phyloP scores from a whole-genome alignment of 2,329 filamentous ascomycete species.

The Pyrenochaeta sp. region DNA sequence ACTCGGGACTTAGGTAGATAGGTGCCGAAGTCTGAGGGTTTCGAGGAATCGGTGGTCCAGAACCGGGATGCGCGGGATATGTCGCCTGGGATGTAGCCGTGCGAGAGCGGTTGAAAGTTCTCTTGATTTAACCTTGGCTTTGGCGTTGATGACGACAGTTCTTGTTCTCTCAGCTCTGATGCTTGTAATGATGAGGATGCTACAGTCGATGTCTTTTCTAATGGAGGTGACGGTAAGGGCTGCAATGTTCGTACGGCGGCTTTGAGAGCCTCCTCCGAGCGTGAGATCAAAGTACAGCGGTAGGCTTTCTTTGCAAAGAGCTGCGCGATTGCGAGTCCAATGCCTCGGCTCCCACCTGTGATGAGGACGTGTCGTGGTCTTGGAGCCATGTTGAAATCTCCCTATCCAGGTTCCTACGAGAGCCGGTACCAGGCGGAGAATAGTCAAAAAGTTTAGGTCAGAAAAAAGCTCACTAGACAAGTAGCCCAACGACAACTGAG shows the following conservation, averaged over 20 bases:
- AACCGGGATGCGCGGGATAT: slow-evolving; percentile 29
- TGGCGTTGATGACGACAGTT: background rate
- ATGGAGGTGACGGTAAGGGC: slow-evolving; percentile 15
- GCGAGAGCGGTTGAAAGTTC: slow-evolving; percentile 8
- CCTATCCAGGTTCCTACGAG: background rate
- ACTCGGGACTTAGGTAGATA: slow-evolving; percentile 9
- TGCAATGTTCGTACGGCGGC: slow-evolving; percentile 32
- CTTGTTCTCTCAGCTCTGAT: background rate
- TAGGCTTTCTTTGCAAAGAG: slow-evolving; percentile 41
- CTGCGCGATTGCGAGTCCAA: slow-evolving; percentile 49
- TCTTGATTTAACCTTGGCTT: background rate
- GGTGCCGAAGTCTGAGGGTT: slow-evolving; percentile 1
- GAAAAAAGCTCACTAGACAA: background rate
- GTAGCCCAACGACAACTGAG: background rate
- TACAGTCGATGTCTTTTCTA: background rate
- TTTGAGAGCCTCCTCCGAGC: slow-evolving; percentile 32
- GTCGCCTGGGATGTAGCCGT: slow-evolving; percentile 39
- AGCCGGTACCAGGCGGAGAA: background rate
- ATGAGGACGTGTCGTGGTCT: slow-evolving; percentile 43
- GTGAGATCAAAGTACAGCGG: slow-evolving; percentile 44
- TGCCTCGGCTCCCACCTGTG: slow-evolving; percentile 50
- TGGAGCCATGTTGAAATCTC: background rate
- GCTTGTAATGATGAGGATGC: background rate
- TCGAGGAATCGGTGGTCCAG: slow-evolving; percentile 25
- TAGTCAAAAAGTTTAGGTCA: background rate